phyloP scores from a whole-genome alignment of 2,329 filamentous ascomycete genomes.

The Hymenoscyphus repandus region DNA sequence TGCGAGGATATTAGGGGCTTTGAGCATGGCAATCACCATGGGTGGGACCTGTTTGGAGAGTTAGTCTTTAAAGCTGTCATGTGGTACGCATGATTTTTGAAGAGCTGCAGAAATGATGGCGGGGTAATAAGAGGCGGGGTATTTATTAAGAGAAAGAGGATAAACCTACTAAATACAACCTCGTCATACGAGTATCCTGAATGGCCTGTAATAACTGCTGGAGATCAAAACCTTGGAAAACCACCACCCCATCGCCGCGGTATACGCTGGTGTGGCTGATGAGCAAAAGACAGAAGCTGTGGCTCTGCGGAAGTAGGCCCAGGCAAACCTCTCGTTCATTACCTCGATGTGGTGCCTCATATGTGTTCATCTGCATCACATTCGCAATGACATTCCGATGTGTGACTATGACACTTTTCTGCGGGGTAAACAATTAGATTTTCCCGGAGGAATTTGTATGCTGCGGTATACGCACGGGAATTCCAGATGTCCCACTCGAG shows the following conservation, averaged over 20 bases:
- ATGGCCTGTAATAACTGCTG: background rate
- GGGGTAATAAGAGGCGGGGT: background rate
- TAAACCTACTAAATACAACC: background rate
- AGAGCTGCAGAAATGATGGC: too few relatives aligned
- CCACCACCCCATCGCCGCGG: background rate
- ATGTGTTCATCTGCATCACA: background rate
- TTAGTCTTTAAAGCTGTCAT: background rate
- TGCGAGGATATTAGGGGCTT: constrained; percentile 48
- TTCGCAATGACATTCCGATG: background rate
- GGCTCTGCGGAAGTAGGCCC: background rate
- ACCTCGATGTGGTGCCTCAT: background rate
- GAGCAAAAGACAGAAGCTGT: background rate
- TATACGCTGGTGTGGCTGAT: background rate
- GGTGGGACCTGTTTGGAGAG: constrained; percentile 37
- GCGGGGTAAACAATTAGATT: background rate
- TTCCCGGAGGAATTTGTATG: background rate
- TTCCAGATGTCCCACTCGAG: background rate
- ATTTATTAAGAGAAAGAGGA: background rate
- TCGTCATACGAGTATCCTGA: background rate
- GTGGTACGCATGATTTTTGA: too few relatives aligned
- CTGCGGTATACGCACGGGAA: background rate
- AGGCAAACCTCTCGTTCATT: background rate
- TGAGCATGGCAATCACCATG: constrained; percentile 55
- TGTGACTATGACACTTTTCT: background rate
- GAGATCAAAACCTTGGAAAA: background rate